These are phyloP conservation scores for Periglandula ipomoeae DNA, from an alignment of 2,329 filamentous ascomycete species.

Conservation along the genomic window DNA sequence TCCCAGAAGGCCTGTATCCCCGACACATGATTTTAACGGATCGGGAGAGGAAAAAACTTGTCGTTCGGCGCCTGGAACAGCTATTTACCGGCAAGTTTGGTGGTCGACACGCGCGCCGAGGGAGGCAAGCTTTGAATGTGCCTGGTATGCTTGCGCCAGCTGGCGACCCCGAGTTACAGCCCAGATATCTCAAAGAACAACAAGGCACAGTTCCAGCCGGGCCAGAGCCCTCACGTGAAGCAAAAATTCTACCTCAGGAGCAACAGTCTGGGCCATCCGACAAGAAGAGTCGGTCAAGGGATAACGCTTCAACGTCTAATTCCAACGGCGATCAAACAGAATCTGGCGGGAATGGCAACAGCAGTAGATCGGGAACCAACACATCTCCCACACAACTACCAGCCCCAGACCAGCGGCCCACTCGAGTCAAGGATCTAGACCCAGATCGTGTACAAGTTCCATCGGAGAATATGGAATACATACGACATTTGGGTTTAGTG, in stretches of 20 bases:
- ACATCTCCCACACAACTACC: constrained; percentile 29
- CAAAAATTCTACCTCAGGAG: constrained; percentile 33
- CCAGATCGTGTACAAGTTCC: constrained; percentile 68
- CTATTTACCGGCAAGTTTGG: constrained; percentile 66
- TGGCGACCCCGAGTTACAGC: constrained; percentile 19
- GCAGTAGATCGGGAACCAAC: constrained; percentile 21
- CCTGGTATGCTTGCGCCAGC: constrained; percentile 9
- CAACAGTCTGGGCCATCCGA: constrained; percentile 17
- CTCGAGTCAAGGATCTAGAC: constrained; percentile 66
- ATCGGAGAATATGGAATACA: constrained; percentile 70
- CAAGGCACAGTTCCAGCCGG: constrained; percentile 14
- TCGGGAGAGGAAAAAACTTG: constrained; percentile 64
- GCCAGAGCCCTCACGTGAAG: constrained; percentile 35
- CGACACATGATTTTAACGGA: constrained; percentile 56
- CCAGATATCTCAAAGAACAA: constrained; percentile 23
- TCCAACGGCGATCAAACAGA: constrained; percentile 40
- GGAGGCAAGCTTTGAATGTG: constrained; percentile 13
- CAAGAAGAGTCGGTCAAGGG: constrained; percentile 33
- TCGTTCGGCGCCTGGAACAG: constrained; percentile 69
- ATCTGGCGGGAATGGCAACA: constrained; percentile 26
- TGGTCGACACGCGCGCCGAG: constrained; percentile 26
- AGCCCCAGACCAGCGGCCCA: constrained; percentile 64
- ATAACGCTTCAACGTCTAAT: constrained; percentile 35
- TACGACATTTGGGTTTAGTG: constrained; percentile 61
- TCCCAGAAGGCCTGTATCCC: constrained; percentile 59